A percentile compares a stretch with the other conserved stretches of the same genome.
Evolutionary conservation across 768 basidiomycete genomes (phyloP).

Genomic region (Lentinula guzmanii): DNA sequence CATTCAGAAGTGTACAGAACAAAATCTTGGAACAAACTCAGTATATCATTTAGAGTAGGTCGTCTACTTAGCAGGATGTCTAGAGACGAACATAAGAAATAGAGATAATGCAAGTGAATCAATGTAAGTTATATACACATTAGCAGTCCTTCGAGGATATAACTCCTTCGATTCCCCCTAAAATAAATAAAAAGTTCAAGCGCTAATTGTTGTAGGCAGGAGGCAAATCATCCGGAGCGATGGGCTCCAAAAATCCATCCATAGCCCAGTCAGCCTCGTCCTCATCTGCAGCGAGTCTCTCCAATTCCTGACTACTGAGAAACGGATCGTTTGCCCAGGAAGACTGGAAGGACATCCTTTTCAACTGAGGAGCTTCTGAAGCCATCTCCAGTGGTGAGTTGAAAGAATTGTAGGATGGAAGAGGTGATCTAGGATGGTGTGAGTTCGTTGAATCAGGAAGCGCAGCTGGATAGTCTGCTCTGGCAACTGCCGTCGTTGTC

Average conservation of each 20-base stretch:
- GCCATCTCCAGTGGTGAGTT: neutral
- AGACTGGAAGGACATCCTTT: neutral
- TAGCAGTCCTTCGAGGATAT: too few relatives aligned
- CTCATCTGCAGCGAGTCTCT: conserved; percentile 2
- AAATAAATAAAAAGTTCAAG: too few relatives aligned
- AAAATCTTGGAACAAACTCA: too few relatives aligned
- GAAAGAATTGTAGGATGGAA: neutral
- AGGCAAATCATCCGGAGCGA: conserved; percentile 4
- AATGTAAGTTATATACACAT: too few relatives aligned
- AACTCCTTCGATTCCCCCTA: too few relatives aligned
- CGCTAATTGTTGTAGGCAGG: neutral
- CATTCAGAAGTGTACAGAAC: too few relatives aligned
- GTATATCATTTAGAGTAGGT: too few relatives aligned
- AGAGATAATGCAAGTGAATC: too few relatives aligned
- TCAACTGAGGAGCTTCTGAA: neutral
- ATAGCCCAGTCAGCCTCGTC: conserved; percentile 2
- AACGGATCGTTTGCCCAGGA: neutral
- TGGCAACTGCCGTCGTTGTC: neutral
- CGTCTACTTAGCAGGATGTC: too few relatives aligned
- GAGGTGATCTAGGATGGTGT: neutral
- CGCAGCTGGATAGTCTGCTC: neutral
- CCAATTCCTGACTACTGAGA: neutral
- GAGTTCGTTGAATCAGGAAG: neutral
- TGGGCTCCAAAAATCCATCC: neutral
- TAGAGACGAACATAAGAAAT: too few relatives aligned